These are phyloP conservation scores for Bolboschoenoplectus hybrid DNA, from an alignment of 202 grass and related monocot genomes.

Conservation along the genomic window DNA sequence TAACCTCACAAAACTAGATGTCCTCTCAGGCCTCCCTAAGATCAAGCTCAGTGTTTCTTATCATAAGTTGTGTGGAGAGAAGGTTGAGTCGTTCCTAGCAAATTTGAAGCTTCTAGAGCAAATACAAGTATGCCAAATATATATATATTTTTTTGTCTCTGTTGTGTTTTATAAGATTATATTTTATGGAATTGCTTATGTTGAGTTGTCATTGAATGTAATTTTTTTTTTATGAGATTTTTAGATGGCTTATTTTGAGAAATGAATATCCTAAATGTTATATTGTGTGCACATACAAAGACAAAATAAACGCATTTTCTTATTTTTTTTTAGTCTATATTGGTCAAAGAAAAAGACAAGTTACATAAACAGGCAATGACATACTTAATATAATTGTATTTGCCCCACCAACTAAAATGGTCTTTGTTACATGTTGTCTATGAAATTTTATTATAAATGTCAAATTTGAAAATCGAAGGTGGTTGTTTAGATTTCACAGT, in stretches of 20 bases:
- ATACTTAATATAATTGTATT: background rate
- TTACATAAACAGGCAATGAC: background rate
- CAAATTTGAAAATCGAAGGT: background rate
- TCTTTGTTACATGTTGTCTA: conserved; percentile 6
- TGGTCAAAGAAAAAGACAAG: background rate
- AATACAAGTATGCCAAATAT: conserved; percentile 50
- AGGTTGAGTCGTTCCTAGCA: conserved; percentile 58
- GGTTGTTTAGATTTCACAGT: background rate
- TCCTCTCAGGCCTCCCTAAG: conserved; percentile 75
- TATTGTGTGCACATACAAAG: conserved; percentile 1
- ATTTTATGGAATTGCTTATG: conserved; percentile 8
- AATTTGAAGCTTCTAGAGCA: conserved; percentile 64
- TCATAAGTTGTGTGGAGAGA: conserved; percentile 47
- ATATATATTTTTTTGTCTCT: background rate
- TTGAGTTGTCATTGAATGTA: background rate
- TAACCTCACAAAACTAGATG: conserved; percentile 89
- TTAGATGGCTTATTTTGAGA: background rate
- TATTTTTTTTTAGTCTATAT: background rate
- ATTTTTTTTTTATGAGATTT: background rate
- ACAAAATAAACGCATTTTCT: background rate
- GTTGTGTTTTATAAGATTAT: background rate
- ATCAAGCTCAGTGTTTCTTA: conserved; percentile 77
- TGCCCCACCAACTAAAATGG: background rate
- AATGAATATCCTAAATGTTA: background rate
- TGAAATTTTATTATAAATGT: background rate